Percentiles rank a stretch among this genome's conserved stretches.
Evolutionary conservation across 495 filamentous ascomycete genomes (phyloP).

Genomic region (Trichoderma gamsii): DNA sequence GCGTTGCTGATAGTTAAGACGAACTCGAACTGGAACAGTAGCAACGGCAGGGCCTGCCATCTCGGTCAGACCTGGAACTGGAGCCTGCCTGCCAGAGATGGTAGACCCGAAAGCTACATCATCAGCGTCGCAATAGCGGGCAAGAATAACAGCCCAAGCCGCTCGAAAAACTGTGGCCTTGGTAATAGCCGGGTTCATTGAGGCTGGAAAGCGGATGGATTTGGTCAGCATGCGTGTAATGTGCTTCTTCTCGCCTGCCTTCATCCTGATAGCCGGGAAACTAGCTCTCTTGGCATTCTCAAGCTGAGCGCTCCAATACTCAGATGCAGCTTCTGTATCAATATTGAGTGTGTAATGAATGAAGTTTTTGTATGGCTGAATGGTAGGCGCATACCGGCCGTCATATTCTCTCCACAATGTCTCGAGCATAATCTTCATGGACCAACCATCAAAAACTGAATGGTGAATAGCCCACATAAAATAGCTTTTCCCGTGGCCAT

Average conservation of each 20-base stretch:
- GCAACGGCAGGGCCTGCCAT: conserved; percentile 52
- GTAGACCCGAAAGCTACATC: conserved; percentile 45
- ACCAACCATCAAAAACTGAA: conserved; percentile 38
- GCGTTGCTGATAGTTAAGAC: conserved; percentile 14
- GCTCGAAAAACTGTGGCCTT: conserved; percentile 42
- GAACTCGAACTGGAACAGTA: conserved; percentile 49
- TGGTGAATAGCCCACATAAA: conserved; percentile 44
- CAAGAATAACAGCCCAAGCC: conserved; percentile 39
- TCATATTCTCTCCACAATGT: neutral
- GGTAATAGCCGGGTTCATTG: conserved; percentile 24
- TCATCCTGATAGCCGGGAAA: conserved; percentile 15
- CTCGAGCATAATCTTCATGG: conserved; percentile 19
- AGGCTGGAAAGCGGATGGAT: conserved; percentile 16
- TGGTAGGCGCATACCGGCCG: conserved; percentile 12
- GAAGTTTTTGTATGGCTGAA: neutral
- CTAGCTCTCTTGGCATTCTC: neutral
- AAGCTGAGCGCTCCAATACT: neutral
- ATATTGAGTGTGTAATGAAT: neutral
- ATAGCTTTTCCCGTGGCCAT: conserved; percentile 40
- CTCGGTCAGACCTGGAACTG: conserved; percentile 40
- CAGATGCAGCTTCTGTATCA: neutral
- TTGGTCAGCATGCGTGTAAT: conserved; percentile 9
- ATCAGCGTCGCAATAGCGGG: conserved; percentile 31
- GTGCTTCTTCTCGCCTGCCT: neutral
- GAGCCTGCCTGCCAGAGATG: conserved; percentile 42